These are phyloP conservation scores for Pholiota microspora DNA, from an alignment of 768 basidiomycete genomes.

Conservation along the genomic window DNA sequence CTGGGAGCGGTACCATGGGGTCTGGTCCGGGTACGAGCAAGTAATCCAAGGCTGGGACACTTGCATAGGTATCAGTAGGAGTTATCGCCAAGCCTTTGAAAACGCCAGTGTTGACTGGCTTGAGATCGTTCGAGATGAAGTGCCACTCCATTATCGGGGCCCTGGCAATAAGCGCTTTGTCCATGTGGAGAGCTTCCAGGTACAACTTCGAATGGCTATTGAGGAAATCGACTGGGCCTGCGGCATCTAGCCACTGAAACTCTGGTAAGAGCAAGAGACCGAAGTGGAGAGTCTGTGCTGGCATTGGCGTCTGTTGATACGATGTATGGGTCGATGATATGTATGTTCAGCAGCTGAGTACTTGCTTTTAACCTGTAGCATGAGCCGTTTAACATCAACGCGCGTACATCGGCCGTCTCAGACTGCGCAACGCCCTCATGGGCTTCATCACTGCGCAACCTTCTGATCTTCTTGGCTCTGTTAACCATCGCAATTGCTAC, in stretches of 20 bases:
- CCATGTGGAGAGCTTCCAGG: neutral
- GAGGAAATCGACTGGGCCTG: conserved; percentile 24
- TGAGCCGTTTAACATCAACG: too few relatives aligned
- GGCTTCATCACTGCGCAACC: too few relatives aligned
- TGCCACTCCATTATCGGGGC: conserved; percentile 23
- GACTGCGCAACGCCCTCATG: too few relatives aligned
- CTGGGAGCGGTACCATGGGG: conserved; percentile 11
- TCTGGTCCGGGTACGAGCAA: conserved; percentile 25
- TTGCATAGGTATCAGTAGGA: conserved; percentile 21
- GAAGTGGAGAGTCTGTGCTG: conserved; percentile 11
- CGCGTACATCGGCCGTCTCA: too few relatives aligned
- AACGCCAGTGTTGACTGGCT: conserved; percentile 19
- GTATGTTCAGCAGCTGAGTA: too few relatives aligned
- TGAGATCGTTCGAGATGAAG: conserved; percentile 21
- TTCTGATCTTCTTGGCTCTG: too few relatives aligned
- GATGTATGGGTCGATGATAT: too few relatives aligned
- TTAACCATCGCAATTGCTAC: too few relatives aligned
- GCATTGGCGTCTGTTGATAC: too few relatives aligned
- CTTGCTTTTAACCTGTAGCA: too few relatives aligned
- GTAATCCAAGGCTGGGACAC: conserved; percentile 22
- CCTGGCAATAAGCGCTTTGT: conserved; percentile 14
- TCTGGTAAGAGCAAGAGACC: conserved; percentile 21
- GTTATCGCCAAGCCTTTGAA: neutral
- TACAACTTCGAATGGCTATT: conserved; percentile 17
- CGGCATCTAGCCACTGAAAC: conserved; percentile 26